Base-by-base conservation (phyloP, 1,139 yeast species). In the Sugiyamaella xylanicola region DNA sequence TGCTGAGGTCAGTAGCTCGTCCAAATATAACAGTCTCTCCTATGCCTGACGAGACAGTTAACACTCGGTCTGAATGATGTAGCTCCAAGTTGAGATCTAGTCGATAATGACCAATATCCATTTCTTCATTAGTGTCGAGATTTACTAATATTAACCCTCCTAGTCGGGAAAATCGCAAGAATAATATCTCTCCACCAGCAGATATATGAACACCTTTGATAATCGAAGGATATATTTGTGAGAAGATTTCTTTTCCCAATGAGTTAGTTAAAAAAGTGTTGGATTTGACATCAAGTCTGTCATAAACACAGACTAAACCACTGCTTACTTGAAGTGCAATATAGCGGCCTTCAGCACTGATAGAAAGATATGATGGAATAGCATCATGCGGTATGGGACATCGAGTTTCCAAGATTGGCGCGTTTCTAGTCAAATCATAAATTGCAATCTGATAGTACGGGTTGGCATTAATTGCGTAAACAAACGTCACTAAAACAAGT, bases 91-190 rank as follows among this genome's bases (percentile, higher is more conserved):
- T 48, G 2, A 69, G 59, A 41, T 68, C 72, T 25, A 69, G 60
- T 21, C 72, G 54, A 57, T 69, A 69, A 53, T 69, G 72, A 1
- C 70, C 70, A 27, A 69, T 58, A 44, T 69, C 72, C 22, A 67
- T 60, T 41, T 66, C 70, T 21, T 60, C 64, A 1, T 61, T 60
- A 0, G 69, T 64, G 11, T 55, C 52, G 4, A 65, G 57, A 46
- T 69, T 65, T 48, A 69, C 66, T 46, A 68, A 50, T 3, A 63
- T 55, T 15, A 69, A 57, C 4, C 72, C 72, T 4, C 72, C 72
- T 4, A 69, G 59, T 9, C 72, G 59, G 16, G 62, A 59, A 17
- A 68, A 65, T 5, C 70, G 59, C 16, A 68, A 52, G 49, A 68
- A 66, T 40, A 69, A 51, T 22, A 69, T 63, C 40, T 63, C 68